phyloP scores from a whole-genome alignment of 345 rosid species.

The Anastatica hierochuntica region DNA sequence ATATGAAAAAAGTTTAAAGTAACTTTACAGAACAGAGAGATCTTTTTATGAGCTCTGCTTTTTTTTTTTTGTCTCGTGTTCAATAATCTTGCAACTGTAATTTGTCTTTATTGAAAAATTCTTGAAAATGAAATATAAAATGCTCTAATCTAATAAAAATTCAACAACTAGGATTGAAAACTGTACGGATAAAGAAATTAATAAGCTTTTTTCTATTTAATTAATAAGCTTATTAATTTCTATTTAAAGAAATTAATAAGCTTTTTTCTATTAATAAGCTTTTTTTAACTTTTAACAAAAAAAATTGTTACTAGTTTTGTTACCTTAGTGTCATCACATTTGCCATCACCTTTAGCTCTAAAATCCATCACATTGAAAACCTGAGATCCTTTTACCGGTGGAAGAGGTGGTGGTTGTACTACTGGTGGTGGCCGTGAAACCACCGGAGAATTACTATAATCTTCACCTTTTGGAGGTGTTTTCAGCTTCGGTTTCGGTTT shows the following conservation, averaged over 20 bases:
- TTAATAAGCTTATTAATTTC: too few relatives aligned
- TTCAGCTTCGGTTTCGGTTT: conserved; percentile 32
- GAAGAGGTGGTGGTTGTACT: conserved; percentile 29
- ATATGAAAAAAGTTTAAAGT: too few relatives aligned
- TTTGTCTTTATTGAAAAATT: neutral
- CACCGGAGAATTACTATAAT: conserved; percentile 14
- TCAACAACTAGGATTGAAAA: conserved; percentile 6
- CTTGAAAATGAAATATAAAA: conserved; percentile 14
- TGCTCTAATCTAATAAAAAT: conserved; percentile 13
- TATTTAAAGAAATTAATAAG: neutral
- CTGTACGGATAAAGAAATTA: conserved; percentile 7
- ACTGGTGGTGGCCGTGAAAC: conserved; percentile 31
- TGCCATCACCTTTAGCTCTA: conserved; percentile 92
- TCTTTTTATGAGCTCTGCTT: neutral
- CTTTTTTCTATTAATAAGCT: neutral
- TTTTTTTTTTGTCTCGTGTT: neutral
- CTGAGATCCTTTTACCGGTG: conserved; percentile 26
- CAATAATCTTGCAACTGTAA: conserved; percentile 12
- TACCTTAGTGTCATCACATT: conserved; percentile 86
- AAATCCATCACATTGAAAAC: conserved; percentile 57
- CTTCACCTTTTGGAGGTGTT: conserved; percentile 15
- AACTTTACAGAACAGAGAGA: too few relatives aligned
- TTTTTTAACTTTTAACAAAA: too few relatives aligned
- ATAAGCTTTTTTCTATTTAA: neutral
- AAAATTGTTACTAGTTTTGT: too few relatives aligned